These are phyloP conservation scores for Fraxinus americana DNA, from an alignment of 257 asterid species.

Conservation along the genomic window DNA sequence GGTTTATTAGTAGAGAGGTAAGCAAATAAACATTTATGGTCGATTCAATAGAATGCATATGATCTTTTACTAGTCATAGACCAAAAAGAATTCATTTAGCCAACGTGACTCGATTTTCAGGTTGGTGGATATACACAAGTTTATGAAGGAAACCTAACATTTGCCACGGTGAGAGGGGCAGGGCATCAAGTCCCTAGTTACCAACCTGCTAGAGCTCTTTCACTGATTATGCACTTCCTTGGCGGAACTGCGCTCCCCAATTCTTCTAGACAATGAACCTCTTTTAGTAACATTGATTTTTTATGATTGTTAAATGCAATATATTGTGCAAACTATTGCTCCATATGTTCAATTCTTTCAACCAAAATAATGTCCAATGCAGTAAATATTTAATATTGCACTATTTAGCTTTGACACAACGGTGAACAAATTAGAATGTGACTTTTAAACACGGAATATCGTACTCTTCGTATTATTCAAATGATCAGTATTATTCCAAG, in stretches of 20 bases:
- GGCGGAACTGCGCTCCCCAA: constrained; percentile 52
- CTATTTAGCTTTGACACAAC: not conserved
- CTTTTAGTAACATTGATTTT: not conserved
- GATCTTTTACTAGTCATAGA: no score
- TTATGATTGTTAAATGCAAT: not conserved
- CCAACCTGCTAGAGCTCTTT: constrained; percentile 67
- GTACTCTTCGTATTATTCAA: no score
- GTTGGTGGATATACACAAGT: constrained; percentile 75
- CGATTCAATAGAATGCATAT: no score
- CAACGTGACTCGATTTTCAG: constrained; percentile 25
- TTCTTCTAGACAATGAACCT: constrained; percentile 23
- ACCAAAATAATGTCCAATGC: not conserved
- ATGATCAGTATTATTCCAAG: no score
- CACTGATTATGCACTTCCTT: constrained; percentile 59
- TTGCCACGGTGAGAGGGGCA: constrained; percentile 78
- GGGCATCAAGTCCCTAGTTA: constrained; percentile 90
- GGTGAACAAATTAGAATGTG: no score
- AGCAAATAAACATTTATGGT: not conserved
- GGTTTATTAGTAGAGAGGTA: constrained; percentile 73
- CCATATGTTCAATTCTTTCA: not conserved
- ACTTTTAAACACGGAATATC: no score
- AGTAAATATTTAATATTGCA: not conserved
- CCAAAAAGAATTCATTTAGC: not conserved
- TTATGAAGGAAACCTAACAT: constrained; percentile 54
- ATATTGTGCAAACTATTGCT: not conserved